These are phyloP conservation scores for Mrakiaceae sp. DNA, from an alignment of 1,284 basidiomycete species.

Conservation along the genomic window DNA sequence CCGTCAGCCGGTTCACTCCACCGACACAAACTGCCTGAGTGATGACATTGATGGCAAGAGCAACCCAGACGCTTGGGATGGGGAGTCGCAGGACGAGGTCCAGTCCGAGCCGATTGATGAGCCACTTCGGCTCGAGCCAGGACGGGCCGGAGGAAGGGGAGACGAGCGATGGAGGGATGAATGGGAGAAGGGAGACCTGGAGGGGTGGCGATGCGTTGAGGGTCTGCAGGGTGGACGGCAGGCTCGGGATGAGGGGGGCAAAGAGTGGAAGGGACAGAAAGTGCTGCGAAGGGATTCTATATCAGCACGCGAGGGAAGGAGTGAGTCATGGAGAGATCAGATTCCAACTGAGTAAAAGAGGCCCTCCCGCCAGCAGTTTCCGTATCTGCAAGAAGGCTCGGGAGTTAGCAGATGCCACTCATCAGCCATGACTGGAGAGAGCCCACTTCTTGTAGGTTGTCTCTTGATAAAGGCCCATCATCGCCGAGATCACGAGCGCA, in stretches of 20 bases:
- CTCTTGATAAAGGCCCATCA: conserved; percentile 80
- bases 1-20: conserved; percentile 76
- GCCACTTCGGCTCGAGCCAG: not conserved
- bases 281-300: conserved; percentile 27
- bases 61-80: conserved; percentile 54
- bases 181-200: conserved; percentile 12
- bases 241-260: conserved; percentile 47
- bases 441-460: conserved; percentile 47
- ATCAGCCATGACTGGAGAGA: too few relatives aligned
- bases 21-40: conserved; percentile 83
- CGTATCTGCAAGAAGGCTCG: conserved; percentile 37
- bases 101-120: conserved; percentile 2
- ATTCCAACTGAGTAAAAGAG: conserved; percentile 58
- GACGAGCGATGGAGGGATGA: conserved; percentile 21
- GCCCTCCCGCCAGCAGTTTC: conserved; percentile 70
- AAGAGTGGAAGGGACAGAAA: conserved; percentile 63
- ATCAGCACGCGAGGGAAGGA: too few relatives aligned
- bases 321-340: conserved; percentile 13
- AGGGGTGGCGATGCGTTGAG: conserved; percentile 29
- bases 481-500: conserved; percentile 67
- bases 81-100: conserved; percentile 21
- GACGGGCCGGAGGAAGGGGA: conserved; percentile 11
- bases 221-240: conserved; percentile 37
- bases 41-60: conserved; percentile 62
- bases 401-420: too few relatives aligned